Base-by-base conservation (phyloP, 257 asterid genomes). In the Gardenia jasminoides region DNA sequence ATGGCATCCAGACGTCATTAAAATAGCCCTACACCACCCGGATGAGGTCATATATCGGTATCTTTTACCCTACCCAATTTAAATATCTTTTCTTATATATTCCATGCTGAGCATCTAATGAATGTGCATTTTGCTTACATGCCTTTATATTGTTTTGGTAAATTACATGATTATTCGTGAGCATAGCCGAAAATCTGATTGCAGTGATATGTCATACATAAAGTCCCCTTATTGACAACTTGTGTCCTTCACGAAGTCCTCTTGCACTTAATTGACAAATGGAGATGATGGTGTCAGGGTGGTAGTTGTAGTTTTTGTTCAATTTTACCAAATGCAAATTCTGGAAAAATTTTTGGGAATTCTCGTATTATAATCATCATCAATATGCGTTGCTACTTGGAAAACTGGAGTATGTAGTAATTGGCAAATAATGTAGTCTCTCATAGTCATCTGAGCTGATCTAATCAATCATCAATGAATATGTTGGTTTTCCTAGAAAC, bases 1-100 rank as follows among this genome's bases (percentile, higher is more conserved):
- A 79, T 95, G 99, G 99, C 99, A 95, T 84, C 96, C 93, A 66
- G 99, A 95, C 82, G 99, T 95, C 86, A 85, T 92, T 79, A 95
- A 95, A 87, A 82, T 93, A 84, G 87, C 92, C 71, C 76, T 95
- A 75, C 85, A 88, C 81, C 99, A 93, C 91, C 92, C 94, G 56
- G 88, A 90, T 85, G 99, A 95, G 99, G 99, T 92, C 80, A 75
- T 85, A 52, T 65, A 50, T 58, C 80, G 70, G 79, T 56, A 7
- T 31, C 20, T 75, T 58, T 39, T 13, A 13, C 7, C 8, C 54
- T 56, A 24, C 10, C 47, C 47, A 43, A 39, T 36, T 44, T 7
- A 39, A 58, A 58, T 44, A 28, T 11, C 7, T 1, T 17, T 12
- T 62, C 41, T 59, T 11, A 39, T 39, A 58, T 39, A n/a, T 5